A percentile compares a stretch with the other conserved stretches of the same genome.
Evolutionary conservation across 306 rosid genomes (phyloP).

Genomic region (Calophaca sinica): DNA sequence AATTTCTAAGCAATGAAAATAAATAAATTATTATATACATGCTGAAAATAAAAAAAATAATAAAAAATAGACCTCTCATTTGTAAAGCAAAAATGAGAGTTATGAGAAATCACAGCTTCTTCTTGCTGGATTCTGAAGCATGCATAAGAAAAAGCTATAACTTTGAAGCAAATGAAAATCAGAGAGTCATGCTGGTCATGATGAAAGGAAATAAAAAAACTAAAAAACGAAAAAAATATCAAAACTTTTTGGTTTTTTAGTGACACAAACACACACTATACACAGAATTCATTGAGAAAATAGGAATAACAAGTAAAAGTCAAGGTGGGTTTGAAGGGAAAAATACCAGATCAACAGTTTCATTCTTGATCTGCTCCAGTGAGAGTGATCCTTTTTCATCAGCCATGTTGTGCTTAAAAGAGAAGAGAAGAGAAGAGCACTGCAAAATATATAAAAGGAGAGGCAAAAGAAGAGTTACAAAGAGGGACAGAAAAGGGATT

Average conservation of each 20-base stretch:
- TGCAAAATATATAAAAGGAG: not conserved
- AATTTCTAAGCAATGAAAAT: constrained; percentile 4
- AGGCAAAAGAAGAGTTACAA: too few relatives aligned
- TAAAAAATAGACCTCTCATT: not conserved
- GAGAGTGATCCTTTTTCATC: constrained; percentile 53
- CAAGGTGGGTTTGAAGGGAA: not conserved
- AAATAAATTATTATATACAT: not conserved
- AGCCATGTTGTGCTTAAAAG: constrained; percentile 49
- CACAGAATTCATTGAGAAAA: too few relatives aligned
- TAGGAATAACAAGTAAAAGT: too few relatives aligned
- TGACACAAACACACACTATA: too few relatives aligned
- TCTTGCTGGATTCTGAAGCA: not conserved
- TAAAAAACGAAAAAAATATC: not conserved
- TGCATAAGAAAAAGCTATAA: not conserved
- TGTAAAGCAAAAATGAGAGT: not conserved
- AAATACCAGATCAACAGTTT: constrained; percentile 97
- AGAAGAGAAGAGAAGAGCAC: not conserved
- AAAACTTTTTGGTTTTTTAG: too few relatives aligned
- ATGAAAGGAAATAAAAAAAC: not conserved
- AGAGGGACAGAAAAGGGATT: not conserved
- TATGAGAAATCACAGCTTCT: not conserved
- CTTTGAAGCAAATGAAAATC: not conserved
- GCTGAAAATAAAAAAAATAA: not conserved
- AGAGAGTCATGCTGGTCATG: not conserved
- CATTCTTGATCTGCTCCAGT: constrained; percentile 86